phyloP scores from a whole-genome alignment of 2,329 filamentous ascomycete species.

The Rutstroemia sp. region DNA sequence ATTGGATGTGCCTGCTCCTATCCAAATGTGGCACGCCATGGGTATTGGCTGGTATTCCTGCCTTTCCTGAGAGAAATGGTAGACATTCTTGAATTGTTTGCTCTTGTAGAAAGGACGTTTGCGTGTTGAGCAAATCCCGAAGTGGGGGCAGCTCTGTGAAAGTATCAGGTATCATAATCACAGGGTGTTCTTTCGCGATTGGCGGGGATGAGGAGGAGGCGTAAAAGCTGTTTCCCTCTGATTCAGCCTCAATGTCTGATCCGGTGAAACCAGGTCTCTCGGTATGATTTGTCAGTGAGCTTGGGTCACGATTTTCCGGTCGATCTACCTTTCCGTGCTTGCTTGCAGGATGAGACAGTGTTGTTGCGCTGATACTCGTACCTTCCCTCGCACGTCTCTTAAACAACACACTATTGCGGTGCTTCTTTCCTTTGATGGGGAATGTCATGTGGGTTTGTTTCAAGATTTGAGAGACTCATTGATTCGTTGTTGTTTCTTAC shows the following conservation, averaged over 20 bases:
- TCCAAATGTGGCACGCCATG: slow-evolving; percentile 71
- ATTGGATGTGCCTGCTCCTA: slow-evolving; percentile 52
- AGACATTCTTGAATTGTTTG: slow-evolving; percentile 62
- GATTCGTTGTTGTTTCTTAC: slow-evolving; percentile 3
- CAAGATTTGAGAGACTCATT: neutral
- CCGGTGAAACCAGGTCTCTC: slow-evolving; percentile 8
- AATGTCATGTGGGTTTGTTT: slow-evolving; percentile 25
- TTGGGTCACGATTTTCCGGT: slow-evolving; percentile 1
- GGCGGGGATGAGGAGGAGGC: slow-evolving; percentile 16
- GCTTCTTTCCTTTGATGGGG: slow-evolving; percentile 26
- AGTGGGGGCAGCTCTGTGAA: slow-evolving; percentile 55
- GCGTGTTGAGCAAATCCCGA: slow-evolving; percentile 57
- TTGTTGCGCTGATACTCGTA: neutral
- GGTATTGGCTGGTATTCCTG: slow-evolving; percentile 50
- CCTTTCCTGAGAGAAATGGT: slow-evolving; percentile 52
- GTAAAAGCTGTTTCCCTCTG: slow-evolving; percentile 2
- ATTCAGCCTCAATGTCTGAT: slow-evolving; percentile 11
- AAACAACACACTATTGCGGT: slow-evolving; percentile 25
- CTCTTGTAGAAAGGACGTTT: slow-evolving; percentile 61
- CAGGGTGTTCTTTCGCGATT: slow-evolving; percentile 10
- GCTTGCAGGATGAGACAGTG: slow-evolving; percentile 8
- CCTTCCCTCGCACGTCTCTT: slow-evolving; percentile 20
- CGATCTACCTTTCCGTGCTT: slow-evolving; percentile 9
- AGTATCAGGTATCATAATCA: slow-evolving; percentile 41
- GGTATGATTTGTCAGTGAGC: slow-evolving; percentile 8